Evolutionary conservation across 257 asterid genomes (phyloP).

Genomic region (Petunia axillaris): DNA sequence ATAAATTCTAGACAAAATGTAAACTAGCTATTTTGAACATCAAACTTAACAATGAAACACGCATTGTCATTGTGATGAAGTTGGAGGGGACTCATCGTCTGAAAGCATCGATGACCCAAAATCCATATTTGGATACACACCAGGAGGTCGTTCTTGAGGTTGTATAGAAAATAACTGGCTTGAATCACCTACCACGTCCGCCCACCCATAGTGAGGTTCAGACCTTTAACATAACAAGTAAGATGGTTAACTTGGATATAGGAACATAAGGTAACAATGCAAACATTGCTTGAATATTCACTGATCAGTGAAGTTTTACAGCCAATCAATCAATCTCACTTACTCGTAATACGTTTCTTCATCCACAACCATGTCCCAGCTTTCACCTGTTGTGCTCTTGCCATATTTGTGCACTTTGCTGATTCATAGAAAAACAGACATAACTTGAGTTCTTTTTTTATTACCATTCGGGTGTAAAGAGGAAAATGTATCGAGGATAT

Average conservation of each 20-base stretch:
- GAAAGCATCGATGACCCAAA: constrained; percentile 50
- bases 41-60: constrained; percentile 2
- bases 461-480: background rate
- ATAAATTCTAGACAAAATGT: constrained; percentile 32
- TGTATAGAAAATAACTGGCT: constrained; percentile 76
- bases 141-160: constrained; percentile 88
- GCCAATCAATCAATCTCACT: constrained; percentile 30
- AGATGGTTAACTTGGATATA: background rate
- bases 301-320: background rate
- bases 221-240: constrained; percentile 57
- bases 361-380: constrained; percentile 96
- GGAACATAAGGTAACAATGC: background rate
- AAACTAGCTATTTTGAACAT: constrained; percentile 31
- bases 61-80: constrained; percentile 34
- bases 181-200: constrained; percentile 99
- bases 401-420: constrained; percentile 99
- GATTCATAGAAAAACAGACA: constrained; percentile 30
- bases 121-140: constrained; percentile 83
- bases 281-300: background rate
- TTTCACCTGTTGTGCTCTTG: constrained; percentile 93
- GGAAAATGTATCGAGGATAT: background rate
- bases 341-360: constrained; percentile 95
- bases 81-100: constrained; percentile 40
- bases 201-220: constrained; percentile 99
- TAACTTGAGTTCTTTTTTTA: background rate